These are phyloP conservation scores for Trypanosoma brucei DNA, from an alignment of 208 protist genomes.

Conservation along the genomic window DNA sequence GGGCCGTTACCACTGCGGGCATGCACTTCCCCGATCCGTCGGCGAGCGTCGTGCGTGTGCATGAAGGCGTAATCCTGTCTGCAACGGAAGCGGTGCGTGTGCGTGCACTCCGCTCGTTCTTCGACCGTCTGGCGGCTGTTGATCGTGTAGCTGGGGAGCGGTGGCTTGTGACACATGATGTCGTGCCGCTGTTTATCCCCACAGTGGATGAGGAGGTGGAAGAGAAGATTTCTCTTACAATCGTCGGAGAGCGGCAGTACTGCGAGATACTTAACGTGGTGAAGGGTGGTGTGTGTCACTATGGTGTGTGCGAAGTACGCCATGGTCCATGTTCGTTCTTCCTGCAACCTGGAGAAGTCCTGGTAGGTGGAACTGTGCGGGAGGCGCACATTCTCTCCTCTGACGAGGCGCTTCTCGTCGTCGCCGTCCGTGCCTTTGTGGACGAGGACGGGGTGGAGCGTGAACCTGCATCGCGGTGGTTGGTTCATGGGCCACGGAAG, in stretches of 20 bases:
- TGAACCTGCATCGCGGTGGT: slow-evolving; percentile 87
- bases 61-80: slow-evolving; percentile 62
- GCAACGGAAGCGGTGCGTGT: slow-evolving; percentile 74
- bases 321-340: slow-evolving; percentile 49
- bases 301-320: slow-evolving; percentile 27
- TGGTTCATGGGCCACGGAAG: slow-evolving; percentile 88
- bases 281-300: slow-evolving; percentile 9
- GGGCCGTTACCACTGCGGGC: slow-evolving; percentile 27
- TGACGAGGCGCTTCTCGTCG: slow-evolving; percentile 67
- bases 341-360: slow-evolving; percentile 52
- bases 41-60: slow-evolving; percentile 51
- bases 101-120: slow-evolving; percentile 63
- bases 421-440: slow-evolving; percentile 33
- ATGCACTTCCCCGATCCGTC: slow-evolving; percentile 57
- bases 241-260: slow-evolving; percentile 26
- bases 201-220: slow-evolving; percentile 56
- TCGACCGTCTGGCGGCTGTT: slow-evolving; percentile 35
- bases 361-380: slow-evolving; percentile 26
- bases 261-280: slow-evolving; percentile 19
- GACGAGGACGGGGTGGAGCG: slow-evolving; percentile 23
- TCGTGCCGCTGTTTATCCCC: slow-evolving; percentile 49
- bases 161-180: slow-evolving; percentile 79
- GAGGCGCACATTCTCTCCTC: slow-evolving; percentile 32
- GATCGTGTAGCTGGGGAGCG: slow-evolving; percentile 36
- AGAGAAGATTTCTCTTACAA: slow-evolving; percentile 9